Base-by-base conservation (phyloP, 2,329 filamentous ascomycete species). In the Aureobasidium mangrovei region DNA sequence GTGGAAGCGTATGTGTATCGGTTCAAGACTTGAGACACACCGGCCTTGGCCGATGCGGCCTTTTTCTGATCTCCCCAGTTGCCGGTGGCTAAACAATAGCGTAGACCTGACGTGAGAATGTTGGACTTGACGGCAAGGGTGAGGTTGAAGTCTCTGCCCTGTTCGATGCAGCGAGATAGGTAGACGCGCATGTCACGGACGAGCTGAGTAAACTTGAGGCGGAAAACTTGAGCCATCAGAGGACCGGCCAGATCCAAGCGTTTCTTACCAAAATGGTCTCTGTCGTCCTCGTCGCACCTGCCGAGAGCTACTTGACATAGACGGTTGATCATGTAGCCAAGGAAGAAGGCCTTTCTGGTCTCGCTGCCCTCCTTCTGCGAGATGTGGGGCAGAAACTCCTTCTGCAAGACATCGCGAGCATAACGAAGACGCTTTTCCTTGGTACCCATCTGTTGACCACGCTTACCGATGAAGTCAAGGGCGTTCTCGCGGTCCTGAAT, bases 1-100 rank as follows among this genome's bases (percentile, higher is more conserved):
- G 91, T 97, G 39, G 94, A 98, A 12, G 93, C 84, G 67, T 96
- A 98, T 0, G 94, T 97, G 69, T 97, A 98, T 68, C 93, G 83
- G 75, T 96, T 98, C 65, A 98, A 74, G 72, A 98, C 94, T 73
- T 98, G 93, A 45, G 91, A 97, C 44, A 98, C 93, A 78, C 93
- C 94, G 44, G 93, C 93, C 60, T 94, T 97, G 1, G 91, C 88
- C 62, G 86, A 91, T 63, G 88, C 87, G 24, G 93, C 91, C 76
- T 97, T 98, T 80, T 97, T 98, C 75, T 98, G 93, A 61, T 98
- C 93, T 66, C 93, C 94, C 94, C 93, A 98, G 72, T 98, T 98
- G 61, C 93, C 93, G 10, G 93, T 98, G 28, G 93, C 91, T 58
- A 98, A 77, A 51, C 93, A 96, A 72, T 98, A 98, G 68, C 96